Percentiles rank a stretch among this genome's conserved stretches.
phyloP scores from a whole-genome alignment of 495 filamentous ascomycete genomes.

The Aspergillus carlsbadensis region DNA sequence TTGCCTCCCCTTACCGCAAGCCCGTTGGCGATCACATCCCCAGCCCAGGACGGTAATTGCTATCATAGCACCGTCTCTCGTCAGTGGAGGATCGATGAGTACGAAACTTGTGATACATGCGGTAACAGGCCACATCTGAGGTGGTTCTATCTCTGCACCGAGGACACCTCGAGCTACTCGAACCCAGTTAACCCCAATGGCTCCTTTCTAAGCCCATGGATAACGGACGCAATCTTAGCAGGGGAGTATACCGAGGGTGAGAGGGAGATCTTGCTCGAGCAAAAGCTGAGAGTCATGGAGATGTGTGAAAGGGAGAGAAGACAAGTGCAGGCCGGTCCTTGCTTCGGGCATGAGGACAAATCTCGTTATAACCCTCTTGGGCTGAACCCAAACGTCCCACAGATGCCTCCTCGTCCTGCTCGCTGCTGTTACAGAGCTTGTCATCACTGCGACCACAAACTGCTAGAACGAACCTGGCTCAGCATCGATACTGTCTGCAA shows the following conservation, averaged over 20 bases:
- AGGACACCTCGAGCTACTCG: slow-evolving; percentile 43
- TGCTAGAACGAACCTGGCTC: slow-evolving; percentile 43
- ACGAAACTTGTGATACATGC: slow-evolving; percentile 52
- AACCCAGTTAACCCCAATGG: slow-evolving; percentile 24
- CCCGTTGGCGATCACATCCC: neutral
- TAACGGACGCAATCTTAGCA: slow-evolving; percentile 48
- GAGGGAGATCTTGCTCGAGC: slow-evolving; percentile 36
- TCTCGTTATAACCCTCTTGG: neutral
- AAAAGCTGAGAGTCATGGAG: slow-evolving; percentile 38
- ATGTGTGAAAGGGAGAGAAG: slow-evolving; percentile 17
- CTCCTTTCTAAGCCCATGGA: slow-evolving; percentile 34
- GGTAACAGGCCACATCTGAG: slow-evolving; percentile 46
- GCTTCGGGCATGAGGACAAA: neutral
- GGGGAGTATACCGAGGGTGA: slow-evolving; percentile 49
- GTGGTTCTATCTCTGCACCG: slow-evolving; percentile 66
- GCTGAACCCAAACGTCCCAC: neutral
- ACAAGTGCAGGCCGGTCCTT: neutral
- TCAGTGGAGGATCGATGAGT: slow-evolving; percentile 13
- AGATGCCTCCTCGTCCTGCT: slow-evolving; percentile 16
- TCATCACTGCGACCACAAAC: slow-evolving; percentile 46
- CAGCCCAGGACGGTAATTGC: slow-evolving; percentile 6
- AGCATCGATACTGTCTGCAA: slow-evolving; percentile 47
- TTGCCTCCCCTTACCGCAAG: neutral
- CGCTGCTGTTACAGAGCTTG: slow-evolving; percentile 55
- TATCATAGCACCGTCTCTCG: slow-evolving; percentile 16